These are phyloP conservation scores for Beta vulgaris DNA, from an alignment of 148 eudicot genomes.

Conservation along the genomic window DNA sequence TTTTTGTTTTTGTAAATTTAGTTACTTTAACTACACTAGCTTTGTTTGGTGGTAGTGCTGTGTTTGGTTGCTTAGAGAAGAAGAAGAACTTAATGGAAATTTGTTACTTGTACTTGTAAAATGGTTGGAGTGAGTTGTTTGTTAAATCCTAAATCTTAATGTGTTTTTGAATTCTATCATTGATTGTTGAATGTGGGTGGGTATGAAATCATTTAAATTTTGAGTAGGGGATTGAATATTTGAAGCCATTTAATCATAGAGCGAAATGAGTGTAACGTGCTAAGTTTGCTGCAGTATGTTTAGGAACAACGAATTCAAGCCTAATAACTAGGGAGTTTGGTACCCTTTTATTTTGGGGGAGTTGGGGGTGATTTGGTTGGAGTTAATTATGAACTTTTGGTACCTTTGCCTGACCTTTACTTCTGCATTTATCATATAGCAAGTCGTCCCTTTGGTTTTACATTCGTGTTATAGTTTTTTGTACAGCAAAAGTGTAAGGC, in stretches of 20 bases:
- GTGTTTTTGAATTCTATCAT: not conserved
- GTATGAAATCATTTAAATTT: not conserved
- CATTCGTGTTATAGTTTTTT: not conserved
- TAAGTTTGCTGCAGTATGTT: too few relatives aligned
- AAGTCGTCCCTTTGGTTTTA: not conserved
- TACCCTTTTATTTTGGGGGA: not conserved
- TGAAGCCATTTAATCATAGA: not conserved
- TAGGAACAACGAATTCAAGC: not conserved
- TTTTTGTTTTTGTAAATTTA: not conserved
- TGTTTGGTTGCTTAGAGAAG: slow-evolving; percentile 23
- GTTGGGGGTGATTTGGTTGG: not conserved
- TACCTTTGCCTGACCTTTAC: not conserved
- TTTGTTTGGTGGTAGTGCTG: not conserved
- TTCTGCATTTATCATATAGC: not conserved
- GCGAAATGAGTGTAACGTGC: too few relatives aligned
- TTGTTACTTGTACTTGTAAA: not conserved
- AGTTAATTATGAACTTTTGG: not conserved
- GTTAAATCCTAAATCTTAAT: not conserved
- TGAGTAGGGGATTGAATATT: not conserved
- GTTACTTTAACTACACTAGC: not conserved
- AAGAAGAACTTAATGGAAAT: slow-evolving; percentile 11
- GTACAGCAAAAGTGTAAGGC: not conserved
- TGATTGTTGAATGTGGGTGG: slow-evolving; percentile 11
- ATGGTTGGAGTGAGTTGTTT: slow-evolving; percentile 12
- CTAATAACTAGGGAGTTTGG: not conserved